Base-by-base conservation (phyloP, 106 monocot genomes). In the Dendrobium catenatum region DNA sequence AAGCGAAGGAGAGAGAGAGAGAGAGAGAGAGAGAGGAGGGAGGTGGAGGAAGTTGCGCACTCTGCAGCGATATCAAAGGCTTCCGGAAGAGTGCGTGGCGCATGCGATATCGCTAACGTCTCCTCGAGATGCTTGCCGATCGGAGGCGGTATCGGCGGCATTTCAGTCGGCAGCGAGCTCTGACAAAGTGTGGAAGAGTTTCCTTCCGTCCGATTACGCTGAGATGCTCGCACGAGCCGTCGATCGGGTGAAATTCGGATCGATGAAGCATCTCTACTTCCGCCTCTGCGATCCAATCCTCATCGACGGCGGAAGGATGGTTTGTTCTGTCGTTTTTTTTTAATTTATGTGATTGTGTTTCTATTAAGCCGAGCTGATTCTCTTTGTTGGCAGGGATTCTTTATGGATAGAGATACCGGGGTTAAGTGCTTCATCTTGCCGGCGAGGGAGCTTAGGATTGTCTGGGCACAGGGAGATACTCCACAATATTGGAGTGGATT, bases 361-460 rank as follows among this genome's bases (percentile, higher is more conserved):
- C 6, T 51, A 13, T 13, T 2, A 37, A 24, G 15, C 15, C 10
- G 10, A 1, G 19, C 42, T 74, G 74, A 20, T 19, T 43, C 9
- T 43, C 29, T 54, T 61, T 24, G 64, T 20, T 26, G 64, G 82
- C 82, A 92, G 92, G 92, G 90, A 64, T 95, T 95, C 83, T 44
- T 43, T 44, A 42, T 95, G 86, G 93, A 95, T 44, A 89, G 66
- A 61, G 83, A 77, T 31, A 95, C 76, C 41, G 93, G 93, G 10
- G 83, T 76, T 42, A 95, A 95, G 78, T 88, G 89, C 67, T 91
- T 78, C 83, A 86, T 91, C 88, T 10, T 95, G 42, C 86, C 89
- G 0, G 91, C 95, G 8, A 88, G 84, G 55, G 83, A 91, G 78
- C 88, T 95, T 24, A 15, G 3, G 13, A 93, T 95, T 77, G 55